phyloP scores from a whole-genome alignment of 1,284 basidiomycete genomes.

The Chondrostereum purpureum region DNA sequence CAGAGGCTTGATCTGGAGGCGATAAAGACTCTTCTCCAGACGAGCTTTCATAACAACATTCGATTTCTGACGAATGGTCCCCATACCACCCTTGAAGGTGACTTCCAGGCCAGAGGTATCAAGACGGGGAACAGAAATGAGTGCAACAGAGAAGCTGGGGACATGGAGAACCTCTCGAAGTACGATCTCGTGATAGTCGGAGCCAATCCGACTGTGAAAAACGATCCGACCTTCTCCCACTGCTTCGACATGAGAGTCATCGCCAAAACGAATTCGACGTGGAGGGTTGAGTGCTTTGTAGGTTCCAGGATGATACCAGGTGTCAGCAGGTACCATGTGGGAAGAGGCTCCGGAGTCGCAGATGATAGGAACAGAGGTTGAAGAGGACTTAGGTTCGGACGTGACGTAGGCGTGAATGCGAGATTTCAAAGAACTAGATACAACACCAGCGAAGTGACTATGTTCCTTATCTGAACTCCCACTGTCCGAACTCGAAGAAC shows the following conservation, averaged over 20 bases:
- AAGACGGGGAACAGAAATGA: constrained; percentile 18
- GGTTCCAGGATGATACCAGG: not conserved
- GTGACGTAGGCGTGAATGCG: not conserved
- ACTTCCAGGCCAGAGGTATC: constrained; percentile 18
- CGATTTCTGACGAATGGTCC: not conserved
- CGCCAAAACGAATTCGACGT: no score
- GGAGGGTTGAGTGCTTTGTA: not conserved
- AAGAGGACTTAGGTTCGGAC: not conserved
- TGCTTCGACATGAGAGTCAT: no score
- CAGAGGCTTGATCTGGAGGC: not conserved
- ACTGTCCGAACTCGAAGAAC: no score
- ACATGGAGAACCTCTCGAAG: not conserved
- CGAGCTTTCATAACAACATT: no score
- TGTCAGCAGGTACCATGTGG: not conserved
- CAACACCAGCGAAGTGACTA: no score
- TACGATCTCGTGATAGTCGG: not conserved
- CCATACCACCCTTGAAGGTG: not conserved
- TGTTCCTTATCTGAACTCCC: no score
- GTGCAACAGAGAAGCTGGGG: not conserved
- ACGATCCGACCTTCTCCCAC: no score
- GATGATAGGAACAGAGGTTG: not conserved
- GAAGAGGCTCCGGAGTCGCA: not conserved
- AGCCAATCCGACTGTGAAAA: no score
- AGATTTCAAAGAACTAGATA: no score
- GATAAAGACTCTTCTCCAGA: not conserved